Conservation (phyloP, 2,329 filamentous ascomycete species). For the Colletotrichum phormii region DNA sequence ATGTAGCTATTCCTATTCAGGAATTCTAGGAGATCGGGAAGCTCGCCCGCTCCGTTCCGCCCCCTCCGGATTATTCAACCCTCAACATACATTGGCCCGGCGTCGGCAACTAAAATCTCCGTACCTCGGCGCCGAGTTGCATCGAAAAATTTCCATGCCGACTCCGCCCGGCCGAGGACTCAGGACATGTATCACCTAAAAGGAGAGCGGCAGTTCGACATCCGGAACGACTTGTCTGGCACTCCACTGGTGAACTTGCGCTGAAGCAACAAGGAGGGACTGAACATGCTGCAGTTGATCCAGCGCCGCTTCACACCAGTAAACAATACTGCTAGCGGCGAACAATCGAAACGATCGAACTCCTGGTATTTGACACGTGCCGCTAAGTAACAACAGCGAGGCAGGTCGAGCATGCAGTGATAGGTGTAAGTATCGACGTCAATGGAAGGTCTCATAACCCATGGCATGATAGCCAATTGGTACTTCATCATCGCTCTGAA, state of each 20-base stretch:
- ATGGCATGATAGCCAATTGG: too few relatives aligned
- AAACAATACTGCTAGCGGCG: background rate
- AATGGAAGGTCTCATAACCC: background rate
- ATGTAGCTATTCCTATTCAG: background rate
- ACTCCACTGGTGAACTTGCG: background rate
- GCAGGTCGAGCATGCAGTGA: too few relatives aligned
- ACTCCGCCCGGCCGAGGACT: background rate
- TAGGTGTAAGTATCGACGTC: background rate
- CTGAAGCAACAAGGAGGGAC: background rate
- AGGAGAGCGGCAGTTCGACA: background rate
- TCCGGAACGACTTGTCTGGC: background rate
- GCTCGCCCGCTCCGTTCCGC: background rate
- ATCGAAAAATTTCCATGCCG: background rate
- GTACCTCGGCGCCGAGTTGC: background rate
- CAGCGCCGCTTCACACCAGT: too few relatives aligned
- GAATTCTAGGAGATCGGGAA: background rate
- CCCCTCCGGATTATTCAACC: conserved; percentile 6
- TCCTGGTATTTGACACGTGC: too few relatives aligned
- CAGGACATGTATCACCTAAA: background rate
- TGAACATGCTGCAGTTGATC: background rate
- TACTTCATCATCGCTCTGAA: background rate
- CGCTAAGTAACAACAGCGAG: too few relatives aligned
- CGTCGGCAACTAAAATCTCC: conserved; percentile 8
- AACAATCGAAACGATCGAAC: background rate
- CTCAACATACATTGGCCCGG: background rate